phyloP scores from a whole-genome alignment of 2,329 filamentous ascomycete genomes.

The Fusarium sp. region DNA sequence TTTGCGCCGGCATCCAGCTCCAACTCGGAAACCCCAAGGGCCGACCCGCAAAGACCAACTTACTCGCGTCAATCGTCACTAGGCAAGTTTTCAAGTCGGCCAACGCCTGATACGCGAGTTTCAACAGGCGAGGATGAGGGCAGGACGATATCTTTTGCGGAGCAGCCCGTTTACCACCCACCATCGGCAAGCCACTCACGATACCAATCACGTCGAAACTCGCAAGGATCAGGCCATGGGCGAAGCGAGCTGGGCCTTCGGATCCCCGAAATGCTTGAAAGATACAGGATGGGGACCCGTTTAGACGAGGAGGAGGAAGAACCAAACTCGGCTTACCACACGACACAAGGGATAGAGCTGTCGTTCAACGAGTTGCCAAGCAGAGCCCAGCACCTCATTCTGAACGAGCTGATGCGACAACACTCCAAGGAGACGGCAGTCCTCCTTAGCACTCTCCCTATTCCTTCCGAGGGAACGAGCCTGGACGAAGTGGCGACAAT shows the following conservation, averaged over 20 bases:
- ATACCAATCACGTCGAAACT: conserved; percentile 57
- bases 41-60: conserved; percentile 53
- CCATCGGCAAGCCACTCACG: conserved; percentile 51
- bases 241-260: conserved; percentile 58
- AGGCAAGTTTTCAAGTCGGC: conserved; percentile 74
- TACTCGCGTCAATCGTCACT: conserved; percentile 64
- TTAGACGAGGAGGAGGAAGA: conserved; percentile 48
- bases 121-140: conserved; percentile 68
- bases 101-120: conserved; percentile 73
- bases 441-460: conserved; percentile 86
- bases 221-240: conserved; percentile 50
- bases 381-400: conserved; percentile 86
- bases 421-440: conserved; percentile 82
- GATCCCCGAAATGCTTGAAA: conserved; percentile 62
- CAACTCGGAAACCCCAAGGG: conserved; percentile 47
- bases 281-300: conserved; percentile 51
- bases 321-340: conserved; percentile 60
- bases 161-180: conserved; percentile 50
- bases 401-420: conserved; percentile 85
- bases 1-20: conserved; percentile 66
- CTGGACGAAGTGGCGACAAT: conserved; percentile 79
- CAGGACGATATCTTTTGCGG: conserved; percentile 76
- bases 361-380: conserved; percentile 91
- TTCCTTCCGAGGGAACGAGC: conserved; percentile 83
- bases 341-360: conserved; percentile 76